Evolutionary conservation across 75 land plant genomes (phyloP), one percentile per base, ranked within the genome.

Genomic region (Pinus tabuliformis): DNA sequence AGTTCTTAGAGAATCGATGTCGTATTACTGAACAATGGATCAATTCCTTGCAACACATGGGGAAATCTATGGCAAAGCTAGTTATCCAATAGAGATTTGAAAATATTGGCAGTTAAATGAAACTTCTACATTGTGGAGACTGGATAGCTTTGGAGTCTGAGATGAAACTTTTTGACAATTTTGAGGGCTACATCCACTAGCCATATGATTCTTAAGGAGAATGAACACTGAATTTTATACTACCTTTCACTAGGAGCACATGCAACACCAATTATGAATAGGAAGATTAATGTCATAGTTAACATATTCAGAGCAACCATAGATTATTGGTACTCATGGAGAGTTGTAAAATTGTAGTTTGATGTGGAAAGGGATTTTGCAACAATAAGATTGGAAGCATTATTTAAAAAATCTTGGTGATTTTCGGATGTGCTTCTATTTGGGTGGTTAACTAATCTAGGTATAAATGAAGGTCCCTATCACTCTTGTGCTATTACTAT

Each of bases 361-460:
- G 82, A 86, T 73, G 86, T 86, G 66, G 76, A 85, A 59, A 97
- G 99, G 74, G 97, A 89, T 72, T 90, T 97, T 78, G 86, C 95
- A 76, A 62, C 83, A 57, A 82, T 91, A 68, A 97, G 99, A 57
- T 86, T 88, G 30, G 37, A 81, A 21, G 91, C 92, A 30, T 76
- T 88, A 79, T 57, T 65, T 42, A 97, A 97, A 97, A 85, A 80
- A 36, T 94, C 99, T 28, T 97, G 99, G 99, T 97, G 97, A 70
- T 97, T 94, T 74, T 76, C 92, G 73, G 95, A 97, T 81, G 94
- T 97, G 99, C 87, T 97, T 26, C 99, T 97, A 20, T 64, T 94
- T 37, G 99, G 97, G 63, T 92, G 26, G 90, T 89, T 97, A 52
- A 94, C 95, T 60, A 89, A 89, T 85, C 89, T 87, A 85, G 91